Evolutionary conservation across 306 rosid species (phyloP), one percentile per base, ranked within the genome.

Genomic region (Alnus glutinosa): DNA sequence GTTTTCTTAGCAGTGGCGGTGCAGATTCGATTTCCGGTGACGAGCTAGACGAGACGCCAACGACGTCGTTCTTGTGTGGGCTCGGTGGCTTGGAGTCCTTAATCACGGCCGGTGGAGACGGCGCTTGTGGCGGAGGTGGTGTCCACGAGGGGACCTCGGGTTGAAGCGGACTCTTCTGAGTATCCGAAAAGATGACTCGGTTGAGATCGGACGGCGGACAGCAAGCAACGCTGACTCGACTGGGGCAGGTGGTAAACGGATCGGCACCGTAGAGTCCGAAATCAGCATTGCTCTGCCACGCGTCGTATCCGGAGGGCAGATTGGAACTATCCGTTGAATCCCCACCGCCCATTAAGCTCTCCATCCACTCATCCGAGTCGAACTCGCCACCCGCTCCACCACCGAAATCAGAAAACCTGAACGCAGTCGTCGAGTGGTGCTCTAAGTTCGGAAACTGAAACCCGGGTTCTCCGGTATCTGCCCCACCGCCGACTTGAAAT

Each of bases 311-410:
- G 36, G 90, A 81, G 6, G 96, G 92, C 7, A 88, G 86, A 55
- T 83, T 88, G 16, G 94, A 86, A 87, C 90, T 87, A 86, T 91
- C 92, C 84, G 97, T 88, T 80, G 94, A 89, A 83, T 90, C 93
- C 44, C 92, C 90, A 76, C 89, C 90, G 44, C 89, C 93, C 81
- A 94, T 92, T 48, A 95, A 63, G 23, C 92, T 86, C 76, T 95
- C 97, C 97, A 95, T 91, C 98, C 98, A 95, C 86, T 95, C 98
- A 69, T 92, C 98, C 59, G 97, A 89, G 78, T 91, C 97, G 81
- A 95, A 92, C 81, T 95, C 98, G 49, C 85, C 88, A 5, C 86
- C 77, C 1, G 85, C 70, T 55, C 85, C 88, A n/a, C 85, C 80
- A 14, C 84, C 83, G 54, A 90, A 90, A 70, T 90, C 89, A 1